Evolutionary conservation across 176 grass and related monocot genomes (phyloP).

Genomic region (Thalia dealbata): DNA sequence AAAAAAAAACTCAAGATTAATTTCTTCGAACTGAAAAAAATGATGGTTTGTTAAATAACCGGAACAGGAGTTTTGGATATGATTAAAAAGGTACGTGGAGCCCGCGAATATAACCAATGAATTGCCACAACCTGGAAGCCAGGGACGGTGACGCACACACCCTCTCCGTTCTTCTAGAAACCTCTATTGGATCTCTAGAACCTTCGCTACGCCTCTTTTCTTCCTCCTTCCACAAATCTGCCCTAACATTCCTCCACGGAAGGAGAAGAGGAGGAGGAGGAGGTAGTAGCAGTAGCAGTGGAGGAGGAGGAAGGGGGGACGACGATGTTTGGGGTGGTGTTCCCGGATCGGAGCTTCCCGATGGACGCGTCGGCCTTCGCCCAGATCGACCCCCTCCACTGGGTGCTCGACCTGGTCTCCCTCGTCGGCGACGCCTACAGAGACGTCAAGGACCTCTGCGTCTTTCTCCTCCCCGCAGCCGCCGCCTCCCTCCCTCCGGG

Average conservation of each 20-base stretch:
- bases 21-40: too few relatives aligned
- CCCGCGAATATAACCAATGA: too few relatives aligned
- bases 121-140: too few relatives aligned
- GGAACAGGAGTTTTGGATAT: too few relatives aligned
- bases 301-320: not conserved
- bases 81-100: too few relatives aligned
- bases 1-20: too few relatives aligned
- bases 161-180: not conserved
- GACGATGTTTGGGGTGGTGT: constrained; percentile 75
- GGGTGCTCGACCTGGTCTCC: constrained; percentile 60
- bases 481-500: constrained; percentile 53
- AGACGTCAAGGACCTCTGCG: constrained; percentile 39
- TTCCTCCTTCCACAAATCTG: not conserved
- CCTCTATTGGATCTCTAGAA: not conserved
- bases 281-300: too few relatives aligned
- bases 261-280: not conserved
- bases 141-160: too few relatives aligned
- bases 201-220: not conserved
- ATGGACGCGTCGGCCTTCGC: constrained; percentile 59
- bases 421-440: constrained; percentile 29
- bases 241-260: not conserved
- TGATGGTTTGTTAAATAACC: too few relatives aligned
- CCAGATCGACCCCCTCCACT: constrained; percentile 67
- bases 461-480: constrained; percentile 56
- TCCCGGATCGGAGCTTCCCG: constrained; percentile 74